Evolutionary conservation across 2,329 filamentous ascomycete species (phyloP).

Genomic region (Zymoseptoria brevis): DNA sequence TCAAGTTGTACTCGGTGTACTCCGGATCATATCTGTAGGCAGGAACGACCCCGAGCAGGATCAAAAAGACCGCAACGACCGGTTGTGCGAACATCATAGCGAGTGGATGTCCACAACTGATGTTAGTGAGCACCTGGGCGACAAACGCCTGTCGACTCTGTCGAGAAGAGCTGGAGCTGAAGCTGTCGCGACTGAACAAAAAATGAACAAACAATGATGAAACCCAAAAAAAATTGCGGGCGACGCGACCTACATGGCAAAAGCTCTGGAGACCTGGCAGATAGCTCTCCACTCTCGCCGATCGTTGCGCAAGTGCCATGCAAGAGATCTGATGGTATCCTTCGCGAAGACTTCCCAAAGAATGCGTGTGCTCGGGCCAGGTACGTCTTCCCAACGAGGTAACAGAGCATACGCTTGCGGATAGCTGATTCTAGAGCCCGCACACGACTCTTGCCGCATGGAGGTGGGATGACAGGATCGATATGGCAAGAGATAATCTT

Average conservation of each 20-base stretch:
- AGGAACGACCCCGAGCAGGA: not conserved
- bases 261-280: not conserved
- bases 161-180: not conserved
- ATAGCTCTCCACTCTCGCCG: not conserved
- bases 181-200: not conserved
- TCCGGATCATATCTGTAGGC: conserved; percentile 37
- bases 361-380: not conserved
- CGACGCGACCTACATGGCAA: not conserved
- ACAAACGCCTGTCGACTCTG: not conserved
- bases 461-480: not conserved
- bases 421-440: not conserved
- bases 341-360: not conserved
- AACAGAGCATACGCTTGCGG: not conserved
- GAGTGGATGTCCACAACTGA: not conserved
- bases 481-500: not conserved
- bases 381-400: not conserved
- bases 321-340: not conserved
- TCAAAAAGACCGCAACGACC: not conserved
- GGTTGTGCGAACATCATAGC: not conserved
- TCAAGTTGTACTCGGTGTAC: conserved; percentile 50
- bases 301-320: not conserved
- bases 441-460: not conserved
- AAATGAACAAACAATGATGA: not conserved
- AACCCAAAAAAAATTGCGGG: not conserved
- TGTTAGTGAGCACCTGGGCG: not conserved